phyloP scores from a whole-genome alignment of 768 basidiomycete species.

The Postia placenta region DNA sequence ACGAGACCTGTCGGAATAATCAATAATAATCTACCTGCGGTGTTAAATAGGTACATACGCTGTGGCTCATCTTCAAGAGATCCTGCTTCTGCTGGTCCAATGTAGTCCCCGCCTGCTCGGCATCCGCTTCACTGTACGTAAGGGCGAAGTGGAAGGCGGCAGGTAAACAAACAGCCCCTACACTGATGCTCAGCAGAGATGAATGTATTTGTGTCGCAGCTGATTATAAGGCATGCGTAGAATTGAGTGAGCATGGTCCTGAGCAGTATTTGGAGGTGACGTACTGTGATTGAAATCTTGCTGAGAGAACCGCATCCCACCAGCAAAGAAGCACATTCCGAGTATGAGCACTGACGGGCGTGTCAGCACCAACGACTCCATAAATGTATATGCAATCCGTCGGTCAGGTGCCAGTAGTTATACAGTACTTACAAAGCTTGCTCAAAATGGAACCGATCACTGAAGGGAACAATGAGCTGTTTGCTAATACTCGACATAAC shows the following conservation, averaged over 20 bases:
- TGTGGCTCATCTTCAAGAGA: conserved; percentile 71
- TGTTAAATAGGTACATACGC: conserved; percentile 38
- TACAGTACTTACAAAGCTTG: conserved; percentile 48
- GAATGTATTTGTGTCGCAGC: conserved; percentile 72
- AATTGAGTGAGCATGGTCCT: background rate
- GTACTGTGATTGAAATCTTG: conserved; percentile 71
- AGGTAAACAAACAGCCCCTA: conserved; percentile 72
- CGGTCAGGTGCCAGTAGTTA: too few species aligned
- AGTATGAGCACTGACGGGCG: conserved; percentile 76
- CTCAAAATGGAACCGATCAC: conserved; percentile 82
- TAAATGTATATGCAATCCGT: background rate
- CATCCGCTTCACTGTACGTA: conserved; percentile 16
- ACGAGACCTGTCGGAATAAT: conserved; percentile 46
- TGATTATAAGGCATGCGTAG: conserved; percentile 21
- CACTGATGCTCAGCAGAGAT: conserved; percentile 67
- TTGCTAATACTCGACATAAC: background rate
- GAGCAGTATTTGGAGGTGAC: conserved; percentile 18
- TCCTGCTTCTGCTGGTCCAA: conserved; percentile 33
- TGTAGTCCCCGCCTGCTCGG: conserved; percentile 10
- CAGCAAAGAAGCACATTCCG: conserved; percentile 82
- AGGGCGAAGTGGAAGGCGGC: conserved; percentile 70
- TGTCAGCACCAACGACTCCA: too few species aligned
- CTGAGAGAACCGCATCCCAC: conserved; percentile 69
- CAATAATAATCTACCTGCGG: background rate
- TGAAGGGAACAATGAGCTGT: conserved; percentile 19